These are phyloP conservation scores for Geotrichum reessii DNA, from an alignment of 1,139 yeast genomes.

Conservation along the genomic window DNA sequence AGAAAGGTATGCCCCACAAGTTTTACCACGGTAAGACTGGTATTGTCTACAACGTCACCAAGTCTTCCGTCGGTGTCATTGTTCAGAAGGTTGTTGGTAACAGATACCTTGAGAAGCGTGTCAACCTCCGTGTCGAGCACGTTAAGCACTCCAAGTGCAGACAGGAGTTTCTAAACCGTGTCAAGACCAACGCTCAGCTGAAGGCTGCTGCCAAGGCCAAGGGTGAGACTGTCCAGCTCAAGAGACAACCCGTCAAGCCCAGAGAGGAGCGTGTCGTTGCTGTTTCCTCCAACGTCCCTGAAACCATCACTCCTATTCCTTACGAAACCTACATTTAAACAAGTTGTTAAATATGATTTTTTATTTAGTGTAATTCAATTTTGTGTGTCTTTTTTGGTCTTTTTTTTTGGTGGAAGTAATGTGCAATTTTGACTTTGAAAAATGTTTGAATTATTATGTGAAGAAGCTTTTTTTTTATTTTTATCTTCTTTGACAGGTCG, in stretches of 20 bases:
- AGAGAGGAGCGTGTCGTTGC: slow-evolving; percentile 84
- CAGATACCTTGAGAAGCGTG: slow-evolving; percentile 98
- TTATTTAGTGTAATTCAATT: not conserved
- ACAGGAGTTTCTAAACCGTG: slow-evolving; percentile 98
- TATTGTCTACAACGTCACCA: slow-evolving; percentile 97
- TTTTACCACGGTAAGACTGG: slow-evolving; percentile 99
- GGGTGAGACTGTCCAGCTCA: slow-evolving; percentile 86
- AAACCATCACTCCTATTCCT: slow-evolving; percentile 97
- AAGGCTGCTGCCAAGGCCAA: slow-evolving; percentile 91
- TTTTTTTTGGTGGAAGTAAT: not conserved
- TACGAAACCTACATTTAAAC: slow-evolving; percentile 97
- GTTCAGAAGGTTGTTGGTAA: slow-evolving; percentile 97
- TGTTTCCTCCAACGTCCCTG: slow-evolving; percentile 74
- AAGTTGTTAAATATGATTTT: slow-evolving; percentile 14
- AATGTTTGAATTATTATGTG: not conserved
- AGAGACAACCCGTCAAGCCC: slow-evolving; percentile 98
- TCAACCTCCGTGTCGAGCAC: slow-evolving; percentile 97
- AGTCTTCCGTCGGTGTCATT: slow-evolving; percentile 96
- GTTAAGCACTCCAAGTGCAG: slow-evolving; percentile 99
- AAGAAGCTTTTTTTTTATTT: not conserved
- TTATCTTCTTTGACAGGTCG: too few relatives aligned
- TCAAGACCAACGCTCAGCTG: slow-evolving; percentile 90
- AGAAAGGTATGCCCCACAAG: slow-evolving; percentile 99
- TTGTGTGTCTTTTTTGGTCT: not conserved
- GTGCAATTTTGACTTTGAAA: not conserved